A percentile compares a stretch with the other conserved stretches of the same genome.
These are phyloP conservation scores for Nemania abortiva DNA, from an alignment of 2,329 filamentous ascomycete genomes.

Conservation along the genomic window DNA sequence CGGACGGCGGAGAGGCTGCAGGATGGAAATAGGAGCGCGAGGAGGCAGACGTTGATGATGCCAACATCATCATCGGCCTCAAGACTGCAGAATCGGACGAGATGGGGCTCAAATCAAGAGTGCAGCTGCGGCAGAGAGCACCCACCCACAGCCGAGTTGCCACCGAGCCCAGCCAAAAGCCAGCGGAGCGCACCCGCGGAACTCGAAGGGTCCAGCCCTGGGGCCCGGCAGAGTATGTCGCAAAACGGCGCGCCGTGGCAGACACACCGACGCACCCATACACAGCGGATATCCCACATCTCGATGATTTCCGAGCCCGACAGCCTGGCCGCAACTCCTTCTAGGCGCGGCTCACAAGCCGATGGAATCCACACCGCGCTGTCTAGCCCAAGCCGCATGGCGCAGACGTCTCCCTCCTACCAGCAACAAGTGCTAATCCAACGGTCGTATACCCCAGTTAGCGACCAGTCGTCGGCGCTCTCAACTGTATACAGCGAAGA, in stretches of 20 bases:
- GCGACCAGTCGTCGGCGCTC: conserved; percentile 64
- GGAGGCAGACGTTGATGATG: conserved; percentile 48
- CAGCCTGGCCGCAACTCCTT: conserved; percentile 54
- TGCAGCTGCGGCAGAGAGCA: conserved; percentile 4
- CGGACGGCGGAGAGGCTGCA: conserved; percentile 65
- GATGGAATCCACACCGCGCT: conserved; percentile 52
- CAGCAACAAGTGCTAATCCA: background rate
- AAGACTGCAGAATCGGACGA: conserved; percentile 10
- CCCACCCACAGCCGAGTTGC: background rate
- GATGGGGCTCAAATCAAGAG: background rate
- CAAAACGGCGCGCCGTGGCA: conserved; percentile 32
- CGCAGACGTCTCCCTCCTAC: conserved; percentile 8
- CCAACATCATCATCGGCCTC: conserved; percentile 22
- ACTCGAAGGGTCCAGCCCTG: conserved; percentile 42
- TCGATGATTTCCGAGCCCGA: conserved; percentile 56
- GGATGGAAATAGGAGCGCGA: conserved; percentile 53
- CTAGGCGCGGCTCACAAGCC: conserved; percentile 53
- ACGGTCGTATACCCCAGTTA: conserved; percentile 50
- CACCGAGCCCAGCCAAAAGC: conserved; percentile 47
- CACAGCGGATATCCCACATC: conserved; percentile 43
- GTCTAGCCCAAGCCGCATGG: conserved; percentile 60
- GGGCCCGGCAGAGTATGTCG: conserved; percentile 6
- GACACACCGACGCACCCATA: conserved; percentile 37
- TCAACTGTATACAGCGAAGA: conserved; percentile 70
- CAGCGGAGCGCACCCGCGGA: conserved; percentile 50